phyloP scores from a whole-genome alignment of 805 yeast species.

The Starmerella potacharoeniae region DNA sequence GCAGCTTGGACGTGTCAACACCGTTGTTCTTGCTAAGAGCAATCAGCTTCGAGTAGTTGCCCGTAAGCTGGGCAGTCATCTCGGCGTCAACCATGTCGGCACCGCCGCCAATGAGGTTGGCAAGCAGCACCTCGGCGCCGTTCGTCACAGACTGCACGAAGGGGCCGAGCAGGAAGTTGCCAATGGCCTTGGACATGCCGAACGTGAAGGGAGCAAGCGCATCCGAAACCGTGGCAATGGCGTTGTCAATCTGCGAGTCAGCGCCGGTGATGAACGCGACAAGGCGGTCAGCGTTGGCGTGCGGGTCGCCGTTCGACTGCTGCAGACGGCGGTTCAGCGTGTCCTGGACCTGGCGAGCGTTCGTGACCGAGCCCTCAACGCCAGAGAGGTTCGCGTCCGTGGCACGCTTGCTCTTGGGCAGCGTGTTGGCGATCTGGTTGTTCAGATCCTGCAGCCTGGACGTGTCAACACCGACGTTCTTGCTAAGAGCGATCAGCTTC shows the following conservation, averaged over 20 bases:
- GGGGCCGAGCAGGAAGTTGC: slow-evolving; percentile 23
- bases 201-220: slow-evolving; percentile 10
- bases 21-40: slow-evolving; percentile 13
- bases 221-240: slow-evolving; percentile 3
- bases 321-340: slow-evolving; percentile 12
- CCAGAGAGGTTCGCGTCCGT: slow-evolving; percentile 9
- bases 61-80: slow-evolving; percentile 11
- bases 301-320: slow-evolving; percentile 14
- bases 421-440: slow-evolving; percentile 12
- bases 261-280: slow-evolving; percentile 24
- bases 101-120: slow-evolving; percentile 20
- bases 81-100: slow-evolving; percentile 14
- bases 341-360: slow-evolving; percentile 15
- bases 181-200: slow-evolving; percentile 17
- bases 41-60: slow-evolving; percentile 17
- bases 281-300: slow-evolving; percentile 10
- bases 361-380: slow-evolving; percentile 13
- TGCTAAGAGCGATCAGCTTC: slow-evolving; percentile 13
- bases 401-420: slow-evolving; percentile 4
- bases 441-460: slow-evolving; percentile 14
- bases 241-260: slow-evolving; percentile 15
- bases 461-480: slow-evolving; percentile 16
- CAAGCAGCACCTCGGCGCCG: slow-evolving; percentile 14
- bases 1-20: slow-evolving; percentile 16
- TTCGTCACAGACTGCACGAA: slow-evolving; percentile 23